phyloP scores from a whole-genome alignment of 140 eudicot species.

The Ambrosia hybrid region DNA sequence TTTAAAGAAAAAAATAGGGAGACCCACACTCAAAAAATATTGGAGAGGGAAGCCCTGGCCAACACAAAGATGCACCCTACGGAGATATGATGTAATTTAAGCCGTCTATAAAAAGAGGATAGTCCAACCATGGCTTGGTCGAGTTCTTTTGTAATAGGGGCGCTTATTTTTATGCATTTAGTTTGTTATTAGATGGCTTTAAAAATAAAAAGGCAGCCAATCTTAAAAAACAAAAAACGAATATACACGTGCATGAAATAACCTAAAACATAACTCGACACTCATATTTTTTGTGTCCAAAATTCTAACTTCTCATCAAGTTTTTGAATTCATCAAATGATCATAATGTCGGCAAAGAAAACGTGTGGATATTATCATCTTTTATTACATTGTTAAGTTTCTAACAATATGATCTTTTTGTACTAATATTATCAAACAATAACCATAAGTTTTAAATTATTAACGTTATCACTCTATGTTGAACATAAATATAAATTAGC shows the following conservation, averaged over 20 bases:
- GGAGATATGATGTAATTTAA: no score
- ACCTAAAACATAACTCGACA: conserved; percentile 4
- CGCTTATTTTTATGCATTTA: no score
- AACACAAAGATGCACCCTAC: no score
- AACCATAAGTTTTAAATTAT: not conserved
- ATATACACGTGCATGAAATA: not conserved
- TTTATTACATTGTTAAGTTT: not conserved
- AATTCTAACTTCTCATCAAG: not conserved
- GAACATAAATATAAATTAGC: not conserved
- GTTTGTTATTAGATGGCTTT: no score
- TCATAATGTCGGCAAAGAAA: not conserved
- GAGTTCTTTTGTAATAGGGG: no score
- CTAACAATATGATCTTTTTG: not conserved
- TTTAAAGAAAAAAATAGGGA: no score
- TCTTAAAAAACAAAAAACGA: not conserved
- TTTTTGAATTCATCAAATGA: not conserved
- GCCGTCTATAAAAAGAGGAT: no score
- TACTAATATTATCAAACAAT: not conserved
- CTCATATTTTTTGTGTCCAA: not conserved
- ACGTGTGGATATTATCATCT: not conserved
- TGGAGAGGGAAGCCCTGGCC: no score
- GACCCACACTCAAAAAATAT: no score
- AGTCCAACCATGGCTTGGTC: no score
- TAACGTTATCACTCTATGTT: not conserved
- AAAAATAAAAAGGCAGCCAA: not conserved